A percentile compares a stretch with the other conserved stretches of the same genome.
phyloP scores from a whole-genome alignment of 371 early-diverging fungal species.

The Mortierella sp. region DNA sequence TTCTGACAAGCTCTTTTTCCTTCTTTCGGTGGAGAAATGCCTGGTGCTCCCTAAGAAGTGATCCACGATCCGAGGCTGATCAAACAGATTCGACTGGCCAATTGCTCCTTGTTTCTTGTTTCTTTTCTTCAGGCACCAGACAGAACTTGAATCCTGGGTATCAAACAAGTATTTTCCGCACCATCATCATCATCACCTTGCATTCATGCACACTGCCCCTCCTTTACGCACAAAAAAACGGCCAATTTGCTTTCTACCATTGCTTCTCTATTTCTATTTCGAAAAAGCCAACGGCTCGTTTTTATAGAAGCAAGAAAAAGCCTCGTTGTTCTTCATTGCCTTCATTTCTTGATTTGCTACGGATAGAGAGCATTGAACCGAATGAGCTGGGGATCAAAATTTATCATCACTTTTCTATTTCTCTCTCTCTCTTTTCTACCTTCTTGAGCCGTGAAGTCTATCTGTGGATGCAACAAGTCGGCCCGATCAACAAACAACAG shows the following conservation, averaged over 20 bases:
- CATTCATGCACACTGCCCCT: background rate
- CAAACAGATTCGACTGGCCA: background rate
- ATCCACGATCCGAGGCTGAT: background rate
- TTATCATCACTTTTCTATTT: background rate
- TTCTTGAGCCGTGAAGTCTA: background rate
- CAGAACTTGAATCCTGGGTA: background rate
- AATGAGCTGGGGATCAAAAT: too few species aligned
- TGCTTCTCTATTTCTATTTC: too few species aligned
- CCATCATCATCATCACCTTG: background rate
- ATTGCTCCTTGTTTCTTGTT: too few species aligned
- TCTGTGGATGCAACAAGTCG: background rate
- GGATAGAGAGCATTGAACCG: too few species aligned
- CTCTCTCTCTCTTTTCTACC: background rate
- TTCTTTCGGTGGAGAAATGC: background rate
- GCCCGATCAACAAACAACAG: conserved; percentile 1
- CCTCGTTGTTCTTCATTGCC: too few species aligned
- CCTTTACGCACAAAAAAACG: background rate
- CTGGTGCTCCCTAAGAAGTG: background rate
- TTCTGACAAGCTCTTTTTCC: too few species aligned
- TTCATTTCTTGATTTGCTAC: too few species aligned
- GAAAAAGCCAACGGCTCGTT: too few species aligned
- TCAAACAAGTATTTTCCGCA: background rate
- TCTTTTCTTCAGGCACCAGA: background rate
- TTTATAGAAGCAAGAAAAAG: too few species aligned
- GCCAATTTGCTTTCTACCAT: too few species aligned